Evolutionary conservation across 169 alveolate species (phyloP), one percentile per base, ranked within the genome.

Genomic region (Sarcocystis neurona): DNA sequence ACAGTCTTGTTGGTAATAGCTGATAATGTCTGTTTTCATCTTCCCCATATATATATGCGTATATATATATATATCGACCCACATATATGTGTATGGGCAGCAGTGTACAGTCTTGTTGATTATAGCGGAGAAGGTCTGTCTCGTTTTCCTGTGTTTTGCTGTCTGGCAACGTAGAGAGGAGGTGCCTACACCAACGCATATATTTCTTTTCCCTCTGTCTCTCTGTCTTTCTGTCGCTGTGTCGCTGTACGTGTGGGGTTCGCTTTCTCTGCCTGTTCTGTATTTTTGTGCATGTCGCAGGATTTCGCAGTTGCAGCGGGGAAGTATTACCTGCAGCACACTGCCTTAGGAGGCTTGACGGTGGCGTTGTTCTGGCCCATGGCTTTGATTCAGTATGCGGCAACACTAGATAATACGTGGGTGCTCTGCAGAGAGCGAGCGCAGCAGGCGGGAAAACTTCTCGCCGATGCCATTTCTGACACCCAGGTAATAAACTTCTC

Each of bases 341-440:
- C 96, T 1, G 90, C 90, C 63, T 85, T 92, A 8, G 94, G 96
- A 15, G 95, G 95, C 39, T 74, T 87, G 78, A 91, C 93, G 30
- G 90, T 92, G n/a, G 94, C 95, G 1, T 79, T 88, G 10, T 78
- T 78, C 60, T 96, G 97, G 97, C 98, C 98, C 46, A 91, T 97
- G 84, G 94, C 96, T 15, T 85, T 96, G 70, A 92, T 97, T 82
- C 96, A 95, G 90, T 96, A 92, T 90, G 97, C 98, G 32, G 94
- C 97, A 37, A 94, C 94, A 58, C 90, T 97, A 34, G 99, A 97
- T 87, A 97, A 95, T 90, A 94, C 97, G 41, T 97, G 98, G 97
- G 91, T 95, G 79, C 93, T 95, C 43, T 92, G 94, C 72, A 91
- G 97, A 84, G 96, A 96, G 48, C 92, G 97, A 79, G 97, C 99